These are phyloP conservation scores for Solioccasus polychromus DNA, from an alignment of 768 basidiomycete genomes.

Conservation along the genomic window DNA sequence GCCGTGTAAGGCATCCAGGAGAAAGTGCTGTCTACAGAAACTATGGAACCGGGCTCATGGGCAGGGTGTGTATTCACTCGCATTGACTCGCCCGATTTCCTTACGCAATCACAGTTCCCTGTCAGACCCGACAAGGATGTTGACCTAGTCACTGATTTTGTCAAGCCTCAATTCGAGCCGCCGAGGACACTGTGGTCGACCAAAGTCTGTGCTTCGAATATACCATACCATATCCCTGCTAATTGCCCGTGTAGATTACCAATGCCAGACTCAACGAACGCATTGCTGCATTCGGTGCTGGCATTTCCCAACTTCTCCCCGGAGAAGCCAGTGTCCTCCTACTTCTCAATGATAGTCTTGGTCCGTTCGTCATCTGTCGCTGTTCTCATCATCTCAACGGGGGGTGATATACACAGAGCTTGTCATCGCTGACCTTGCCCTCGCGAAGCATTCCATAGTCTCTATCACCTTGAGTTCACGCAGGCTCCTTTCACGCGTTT, in stretches of 20 bases:
- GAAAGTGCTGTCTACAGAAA: slow-evolving; percentile 90
- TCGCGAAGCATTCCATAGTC: slow-evolving; percentile 65
- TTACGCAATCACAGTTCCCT: slow-evolving; percentile 54
- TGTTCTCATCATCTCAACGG: not conserved
- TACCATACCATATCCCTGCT: not conserved
- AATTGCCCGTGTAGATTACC: slow-evolving; percentile 54
- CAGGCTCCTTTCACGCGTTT: slow-evolving; percentile 58
- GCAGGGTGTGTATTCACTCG: slow-evolving; percentile 52
- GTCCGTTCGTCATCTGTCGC: slow-evolving; percentile 36
- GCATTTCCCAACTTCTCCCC: slow-evolving; percentile 56
- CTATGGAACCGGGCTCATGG: slow-evolving; percentile 83
- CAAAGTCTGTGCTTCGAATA: slow-evolving; percentile 44
- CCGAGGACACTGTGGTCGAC: slow-evolving; percentile 78
- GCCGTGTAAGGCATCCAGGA: slow-evolving; percentile 70
- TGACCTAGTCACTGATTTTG: slow-evolving; percentile 60
- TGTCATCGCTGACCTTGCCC: slow-evolving; percentile 73
- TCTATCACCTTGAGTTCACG: slow-evolving; percentile 64
- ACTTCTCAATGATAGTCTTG: slow-evolving; percentile 75
- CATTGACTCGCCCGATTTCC: not conserved
- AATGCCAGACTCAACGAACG: slow-evolving; percentile 70
- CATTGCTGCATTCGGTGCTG: slow-evolving; percentile 69
- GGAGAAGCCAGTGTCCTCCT: slow-evolving; percentile 68
- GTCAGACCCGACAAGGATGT: slow-evolving; percentile 69
- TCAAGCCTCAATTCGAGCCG: slow-evolving; percentile 63
- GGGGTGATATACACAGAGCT: slow-evolving; percentile 56